These are phyloP conservation scores for Fraxinus nigra DNA, from an alignment of 305 asterid species.

Conservation along the genomic window DNA sequence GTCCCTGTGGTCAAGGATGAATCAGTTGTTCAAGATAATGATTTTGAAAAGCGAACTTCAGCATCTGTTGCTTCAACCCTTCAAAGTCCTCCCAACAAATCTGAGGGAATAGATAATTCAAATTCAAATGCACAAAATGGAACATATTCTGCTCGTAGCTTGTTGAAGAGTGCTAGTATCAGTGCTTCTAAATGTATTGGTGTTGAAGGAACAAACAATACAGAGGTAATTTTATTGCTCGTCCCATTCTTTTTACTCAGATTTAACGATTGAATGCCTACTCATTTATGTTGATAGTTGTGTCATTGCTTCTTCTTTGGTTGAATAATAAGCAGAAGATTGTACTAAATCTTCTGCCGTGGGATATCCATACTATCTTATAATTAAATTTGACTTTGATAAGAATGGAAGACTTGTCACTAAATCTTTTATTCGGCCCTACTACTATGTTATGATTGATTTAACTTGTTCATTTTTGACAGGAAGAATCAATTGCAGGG, in stretches of 20 bases:
- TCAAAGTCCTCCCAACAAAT: slow-evolving; percentile 49
- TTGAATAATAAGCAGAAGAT: background rate
- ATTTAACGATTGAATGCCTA: background rate
- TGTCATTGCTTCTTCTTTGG: background rate
- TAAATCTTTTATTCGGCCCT: background rate
- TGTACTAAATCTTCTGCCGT: background rate
- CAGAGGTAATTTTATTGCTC: slow-evolving; percentile 49
- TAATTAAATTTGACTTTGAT: background rate
- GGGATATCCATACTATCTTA: background rate
- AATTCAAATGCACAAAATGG: slow-evolving; percentile 38
- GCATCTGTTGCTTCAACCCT: slow-evolving; percentile 65
- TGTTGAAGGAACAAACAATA: slow-evolving; percentile 47
- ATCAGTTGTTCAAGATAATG: slow-evolving; percentile 33
- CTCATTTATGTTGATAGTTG: background rate
- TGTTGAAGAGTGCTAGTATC: slow-evolving; percentile 95
- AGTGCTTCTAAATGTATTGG: slow-evolving; percentile 89
- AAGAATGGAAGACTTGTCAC: background rate
- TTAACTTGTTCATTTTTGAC: slow-evolving; percentile 19
- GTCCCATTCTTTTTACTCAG: background rate
- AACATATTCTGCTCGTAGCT: slow-evolving; percentile 62
- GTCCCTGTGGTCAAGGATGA: slow-evolving; percentile 80
- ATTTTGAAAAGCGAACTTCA: slow-evolving; percentile 50
- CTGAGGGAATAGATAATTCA: slow-evolving; percentile 33
- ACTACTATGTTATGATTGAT: background rate
- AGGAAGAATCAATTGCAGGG: slow-evolving; percentile 68